phyloP scores from a whole-genome alignment of 768 basidiomycete species.

The Boletus rubroflammeus region DNA sequence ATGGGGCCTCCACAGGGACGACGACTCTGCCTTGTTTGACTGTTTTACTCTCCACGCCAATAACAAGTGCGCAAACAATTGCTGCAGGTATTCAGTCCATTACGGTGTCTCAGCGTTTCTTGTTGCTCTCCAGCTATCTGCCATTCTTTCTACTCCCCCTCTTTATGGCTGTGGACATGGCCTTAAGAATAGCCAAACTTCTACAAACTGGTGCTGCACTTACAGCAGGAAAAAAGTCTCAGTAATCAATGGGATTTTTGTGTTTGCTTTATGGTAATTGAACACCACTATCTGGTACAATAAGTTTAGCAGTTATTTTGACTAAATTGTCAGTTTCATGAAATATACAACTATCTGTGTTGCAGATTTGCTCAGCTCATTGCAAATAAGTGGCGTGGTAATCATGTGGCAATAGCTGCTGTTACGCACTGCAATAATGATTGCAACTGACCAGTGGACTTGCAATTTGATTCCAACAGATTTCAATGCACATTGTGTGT shows the following conservation, averaged over 20 bases:
- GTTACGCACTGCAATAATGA: too few relatives aligned
- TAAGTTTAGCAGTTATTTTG: too few relatives aligned
- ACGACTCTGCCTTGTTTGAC: constrained; percentile 72
- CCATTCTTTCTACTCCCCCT: constrained; percentile 75
- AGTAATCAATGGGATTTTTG: constrained; percentile 2
- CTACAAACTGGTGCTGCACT: constrained; percentile 25
- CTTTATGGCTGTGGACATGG: constrained; percentile 73
- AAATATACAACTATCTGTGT: too few relatives aligned
- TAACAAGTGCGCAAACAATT: constrained; percentile 33
- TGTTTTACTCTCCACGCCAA: constrained; percentile 52
- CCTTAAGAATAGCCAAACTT: constrained; percentile 36
- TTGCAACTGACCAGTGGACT: too few relatives aligned
- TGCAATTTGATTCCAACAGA: too few relatives aligned
- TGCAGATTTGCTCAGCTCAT: too few relatives aligned
- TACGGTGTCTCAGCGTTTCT: constrained; percentile 46
- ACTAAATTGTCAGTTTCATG: too few relatives aligned
- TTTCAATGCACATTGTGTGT: too few relatives aligned
- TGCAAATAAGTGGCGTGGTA: too few relatives aligned
- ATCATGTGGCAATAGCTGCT: too few relatives aligned
- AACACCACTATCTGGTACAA: too few relatives aligned
- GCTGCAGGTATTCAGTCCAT: constrained; percentile 37
- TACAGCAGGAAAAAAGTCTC: constrained; percentile 13
- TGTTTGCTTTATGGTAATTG: too few relatives aligned
- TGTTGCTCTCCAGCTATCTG: constrained; percentile 66
- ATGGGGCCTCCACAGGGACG: constrained; percentile 75